Conservation (phyloP, 768 basidiomycete species). For the Phaeotremella fagi region DNA sequence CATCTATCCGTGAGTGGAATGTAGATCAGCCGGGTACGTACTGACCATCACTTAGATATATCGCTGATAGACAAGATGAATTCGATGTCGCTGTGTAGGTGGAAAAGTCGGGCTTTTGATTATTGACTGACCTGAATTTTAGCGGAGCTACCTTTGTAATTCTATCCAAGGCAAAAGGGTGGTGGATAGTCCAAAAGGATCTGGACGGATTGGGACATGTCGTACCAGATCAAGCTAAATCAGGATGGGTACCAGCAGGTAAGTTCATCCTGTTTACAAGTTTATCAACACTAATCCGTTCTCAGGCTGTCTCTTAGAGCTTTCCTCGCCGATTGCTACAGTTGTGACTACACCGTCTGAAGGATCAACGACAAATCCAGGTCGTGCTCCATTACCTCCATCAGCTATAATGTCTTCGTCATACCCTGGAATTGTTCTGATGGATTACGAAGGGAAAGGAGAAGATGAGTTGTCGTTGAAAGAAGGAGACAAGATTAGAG, state of each 20-base stretch:
- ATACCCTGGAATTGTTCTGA: conserved; percentile 90
- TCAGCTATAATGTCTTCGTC: conserved; percentile 92
- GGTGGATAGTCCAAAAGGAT: conserved; percentile 99
- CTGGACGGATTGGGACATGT: conserved; percentile 75
- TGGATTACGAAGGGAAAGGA: conserved; percentile 93
- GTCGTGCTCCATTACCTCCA: conserved; percentile 66
- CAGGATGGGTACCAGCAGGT: conserved; percentile 97
- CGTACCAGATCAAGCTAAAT: conserved; percentile 68
- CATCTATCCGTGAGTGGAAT: conserved; percentile 74
- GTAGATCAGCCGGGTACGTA: no score
- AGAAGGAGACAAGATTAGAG: conserved; percentile 82
- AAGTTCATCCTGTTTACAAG: conserved; percentile 5
- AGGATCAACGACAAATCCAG: conserved; percentile 25
- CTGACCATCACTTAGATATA: conserved; percentile 64
- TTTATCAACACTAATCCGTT: background rate
- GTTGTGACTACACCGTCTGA: conserved; percentile 53
- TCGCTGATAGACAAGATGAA: conserved; percentile 97
- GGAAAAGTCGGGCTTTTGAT: background rate
- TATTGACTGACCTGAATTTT: conserved; percentile 10
- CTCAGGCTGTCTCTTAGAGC: conserved; percentile 76
- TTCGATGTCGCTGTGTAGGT: conserved; percentile 94
- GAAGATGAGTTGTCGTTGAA: conserved; percentile 83
- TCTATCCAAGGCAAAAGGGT: conserved; percentile 86
- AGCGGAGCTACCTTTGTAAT: conserved; percentile 94
- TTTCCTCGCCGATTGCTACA: conserved; percentile 81